Evolutionary conservation across 2,329 filamentous ascomycete genomes (phyloP), one percentile per base, ranked within the genome.

Genomic region (Zymoseptoria crescenta): DNA sequence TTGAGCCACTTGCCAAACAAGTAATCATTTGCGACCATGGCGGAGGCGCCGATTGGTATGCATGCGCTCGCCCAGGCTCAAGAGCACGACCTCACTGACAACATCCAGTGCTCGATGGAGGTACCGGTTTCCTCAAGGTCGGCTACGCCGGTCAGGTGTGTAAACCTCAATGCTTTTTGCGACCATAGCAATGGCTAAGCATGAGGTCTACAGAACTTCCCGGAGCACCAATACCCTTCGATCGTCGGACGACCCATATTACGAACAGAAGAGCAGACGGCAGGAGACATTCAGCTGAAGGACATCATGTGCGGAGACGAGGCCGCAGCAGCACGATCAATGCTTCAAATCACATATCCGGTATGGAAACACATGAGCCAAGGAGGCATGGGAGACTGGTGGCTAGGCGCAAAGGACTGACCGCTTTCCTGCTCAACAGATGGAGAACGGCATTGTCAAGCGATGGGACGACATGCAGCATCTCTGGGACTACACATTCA

Each of bases 271-370:
- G 94, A 99, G 78, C 80, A 87, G 83, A 76, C 88, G 85, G 27
- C 64, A 27, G 79, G 81, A 63, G 83, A 87, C 70, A 82, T 87
- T 64, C 80, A 87, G 67, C 85, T 92, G 77, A 97, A 96, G 83
- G 94, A 99, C 79, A 96, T 99, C 74, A 99, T 99, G 94, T 97
- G 93, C 78, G 94, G 94, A 74, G 94, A 99, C 79, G 93, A 99
- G 79, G 94, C 94, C 54, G 92, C 94, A 16, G 91, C 91, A 56
- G 93, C 94, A 66, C 87, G 94, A 71, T 96, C 89, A 63, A 96
- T 96, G 91, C 86, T 99, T 62, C 94, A 99, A 77, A 95, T 99
- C 73, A 96, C 88, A 76, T 99, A 99, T 75, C 94, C 94, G 68
- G 85, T 87, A 83, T 68, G 82, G n/a, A 28, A 57, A 51, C 35